Conservation (phyloP, 306 rosid species). For the Pterocarpus macrocarpus region DNA sequence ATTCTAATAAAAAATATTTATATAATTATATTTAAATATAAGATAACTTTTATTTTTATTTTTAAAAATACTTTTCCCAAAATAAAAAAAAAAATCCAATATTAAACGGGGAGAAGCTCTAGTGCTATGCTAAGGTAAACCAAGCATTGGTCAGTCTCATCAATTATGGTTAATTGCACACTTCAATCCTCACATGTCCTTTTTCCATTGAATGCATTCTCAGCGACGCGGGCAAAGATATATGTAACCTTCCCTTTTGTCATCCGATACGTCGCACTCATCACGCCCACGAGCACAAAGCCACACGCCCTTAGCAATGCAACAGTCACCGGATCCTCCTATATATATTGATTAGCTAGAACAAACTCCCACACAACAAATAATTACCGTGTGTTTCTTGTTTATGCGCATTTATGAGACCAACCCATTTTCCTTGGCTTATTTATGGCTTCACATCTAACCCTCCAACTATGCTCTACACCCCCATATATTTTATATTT, state of each 20-base stretch:
- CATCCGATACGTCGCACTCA: slow-evolving; percentile 96
- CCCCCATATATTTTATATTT: too few relatives aligned
- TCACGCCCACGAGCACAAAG: slow-evolving; percentile 74
- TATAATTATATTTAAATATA: too few relatives aligned
- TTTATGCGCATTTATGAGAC: slow-evolving; percentile 58
- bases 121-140: too few relatives aligned
- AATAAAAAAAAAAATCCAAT: too few relatives aligned
- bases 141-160: too few relatives aligned
- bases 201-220: slow-evolving; percentile 43
- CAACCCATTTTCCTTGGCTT: slow-evolving; percentile 48
- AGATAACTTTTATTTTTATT: too few relatives aligned
- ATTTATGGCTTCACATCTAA: slow-evolving; percentile 68
- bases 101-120: too few relatives aligned
- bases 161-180: too few relatives aligned
- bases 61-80: too few relatives aligned
- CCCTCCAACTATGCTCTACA: slow-evolving; percentile 38
- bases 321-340: background rate
- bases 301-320: slow-evolving; percentile 56
- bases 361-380: slow-evolving; percentile 68
- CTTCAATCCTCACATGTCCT: too few relatives aligned
- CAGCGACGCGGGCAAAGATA: slow-evolving; percentile 29
- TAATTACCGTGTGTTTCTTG: slow-evolving; percentile 36
- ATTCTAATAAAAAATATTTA: too few relatives aligned
- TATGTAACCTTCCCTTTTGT: slow-evolving; percentile 74
- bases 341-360: slow-evolving; percentile 34